Evolutionary conservation across 1,284 basidiomycete genomes (phyloP), one percentile per base, ranked within the genome.

Genomic region (Ceratobasidium sp.): DNA sequence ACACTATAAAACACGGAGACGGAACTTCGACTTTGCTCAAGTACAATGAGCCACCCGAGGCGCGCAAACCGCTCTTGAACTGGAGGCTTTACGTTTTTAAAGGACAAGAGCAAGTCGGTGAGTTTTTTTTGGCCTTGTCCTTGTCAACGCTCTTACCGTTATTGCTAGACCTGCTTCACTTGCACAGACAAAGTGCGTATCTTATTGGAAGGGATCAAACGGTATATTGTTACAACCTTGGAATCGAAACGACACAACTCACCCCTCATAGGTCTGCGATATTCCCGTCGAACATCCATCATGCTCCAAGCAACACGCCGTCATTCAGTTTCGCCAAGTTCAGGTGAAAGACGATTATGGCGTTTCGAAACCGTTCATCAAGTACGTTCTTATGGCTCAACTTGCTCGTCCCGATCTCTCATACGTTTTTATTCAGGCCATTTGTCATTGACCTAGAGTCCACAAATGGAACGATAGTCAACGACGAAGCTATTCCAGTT

Each of bases 71-170:
- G 3, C 86, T 89, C 2, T 85, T 93, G 52, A 94, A 93, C 28
- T 99, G 98, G 98, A 89, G 98, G 82, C 83, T 99, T 79, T 99
- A 99, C 84, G 96, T 98, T 54, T 99, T 99, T 89, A 98, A 98
- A 84, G 96, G 94, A 28, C 90, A 90, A 71, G 95, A 98, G 81
- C 95, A 98, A 88, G 88, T 93, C 73, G 96, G 97, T 97, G 83
- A 85, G 94, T 88, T 28, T 73, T 40, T 44, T 73, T 20, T 28
- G 7, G 20, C 10, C 10, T 33, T 56, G 6, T n/a, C 0, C 42
- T 65, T 46, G 5, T 54, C 54, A 28, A 54, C 28, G 46, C 40
- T 33, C 28, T 59, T 23, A 64, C 7, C 26, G 15, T 3, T 4
- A 9, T 23, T 28, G 10, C 38, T 80, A 97, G 97, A 97, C 80